Conservation (phyloP, 139 green algal genomes). For the Tetraselmis striata region DNA sequence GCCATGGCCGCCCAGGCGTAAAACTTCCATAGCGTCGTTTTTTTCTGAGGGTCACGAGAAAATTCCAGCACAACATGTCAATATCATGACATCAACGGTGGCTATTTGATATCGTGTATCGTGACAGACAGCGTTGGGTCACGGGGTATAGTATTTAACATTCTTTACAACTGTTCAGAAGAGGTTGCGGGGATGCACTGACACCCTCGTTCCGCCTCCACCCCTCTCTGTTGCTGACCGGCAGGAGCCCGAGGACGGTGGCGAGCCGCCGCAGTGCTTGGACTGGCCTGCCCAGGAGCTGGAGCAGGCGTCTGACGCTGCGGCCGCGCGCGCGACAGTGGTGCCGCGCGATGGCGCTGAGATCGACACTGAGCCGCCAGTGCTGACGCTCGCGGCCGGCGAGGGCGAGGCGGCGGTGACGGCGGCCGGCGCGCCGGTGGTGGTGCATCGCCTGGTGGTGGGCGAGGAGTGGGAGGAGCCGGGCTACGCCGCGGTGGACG, state of each 20-base stretch:
- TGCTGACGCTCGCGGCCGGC: background rate
- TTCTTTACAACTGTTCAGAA: no score
- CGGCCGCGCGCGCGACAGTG: background rate
- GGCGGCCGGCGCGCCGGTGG: background rate
- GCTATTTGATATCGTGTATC: no score
- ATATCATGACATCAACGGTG: no score
- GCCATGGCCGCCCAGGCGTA: no score
- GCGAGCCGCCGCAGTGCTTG: background rate
- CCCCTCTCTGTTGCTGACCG: no score
- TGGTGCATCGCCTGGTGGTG: background rate
- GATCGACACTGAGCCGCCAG: background rate
- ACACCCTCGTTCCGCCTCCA: no score
- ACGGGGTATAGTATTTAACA: no score
- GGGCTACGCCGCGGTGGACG: background rate
- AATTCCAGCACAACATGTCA: no score
- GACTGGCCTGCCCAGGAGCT: background rate
- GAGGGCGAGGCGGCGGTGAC: background rate
- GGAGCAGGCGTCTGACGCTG: background rate
- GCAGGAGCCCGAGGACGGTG: background rate
- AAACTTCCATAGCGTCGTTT: no score
- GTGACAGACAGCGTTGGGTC: no score
- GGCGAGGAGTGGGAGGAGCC: background rate
- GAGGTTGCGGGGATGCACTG: no score
- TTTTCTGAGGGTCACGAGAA: no score
- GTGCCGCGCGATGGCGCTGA: background rate